Conservation (phyloP, 805 yeast genomes). For the Cyberlindnera suaveolens region DNA sequence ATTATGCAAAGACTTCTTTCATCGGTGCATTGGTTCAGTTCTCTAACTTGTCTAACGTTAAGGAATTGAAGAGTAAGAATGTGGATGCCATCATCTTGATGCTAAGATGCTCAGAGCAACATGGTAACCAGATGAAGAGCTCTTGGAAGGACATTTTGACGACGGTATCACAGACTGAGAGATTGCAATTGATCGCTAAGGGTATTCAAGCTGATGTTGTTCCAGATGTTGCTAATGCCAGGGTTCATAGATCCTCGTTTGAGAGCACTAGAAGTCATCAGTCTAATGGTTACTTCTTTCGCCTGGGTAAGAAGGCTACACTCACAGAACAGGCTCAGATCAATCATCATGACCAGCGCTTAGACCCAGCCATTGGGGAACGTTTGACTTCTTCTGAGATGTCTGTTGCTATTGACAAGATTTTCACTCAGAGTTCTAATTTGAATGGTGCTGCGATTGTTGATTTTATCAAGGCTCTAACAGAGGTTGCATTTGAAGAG, state of each 20-base stretch:
- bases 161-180: conserved; percentile 84
- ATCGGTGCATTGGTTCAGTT: conserved; percentile 87
- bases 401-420: conserved; percentile 77
- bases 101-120: conserved; percentile 69
- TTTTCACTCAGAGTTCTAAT: conserved; percentile 76
- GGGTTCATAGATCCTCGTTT: conserved; percentile 39
- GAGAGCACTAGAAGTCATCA: conserved; percentile 39
- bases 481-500: conserved; percentile 85
- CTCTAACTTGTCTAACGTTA: conserved; percentile 70
- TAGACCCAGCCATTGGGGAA: conserved; percentile 51
- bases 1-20: conserved; percentile 82
- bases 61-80: conserved; percentile 73
- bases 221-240: conserved; percentile 80
- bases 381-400: conserved; percentile 59
- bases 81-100: conserved; percentile 72
- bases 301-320: conserved; percentile 47
- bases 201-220: conserved; percentile 80
- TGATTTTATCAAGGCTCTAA: conserved; percentile 79
- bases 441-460: conserved; percentile 81
- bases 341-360: conserved; percentile 65
- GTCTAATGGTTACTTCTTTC: conserved; percentile 49
- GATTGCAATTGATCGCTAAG: conserved; percentile 79
- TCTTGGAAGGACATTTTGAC: conserved; percentile 85
- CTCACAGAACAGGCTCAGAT: conserved; percentile 64
- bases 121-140: conserved; percentile 64